Percentiles rank a stretch among this genome's conserved stretches.
These are phyloP conservation scores for Pestalotiopsis sp. DNA, from an alignment of 2,329 filamentous ascomycete genomes.

Conservation along the genomic window DNA sequence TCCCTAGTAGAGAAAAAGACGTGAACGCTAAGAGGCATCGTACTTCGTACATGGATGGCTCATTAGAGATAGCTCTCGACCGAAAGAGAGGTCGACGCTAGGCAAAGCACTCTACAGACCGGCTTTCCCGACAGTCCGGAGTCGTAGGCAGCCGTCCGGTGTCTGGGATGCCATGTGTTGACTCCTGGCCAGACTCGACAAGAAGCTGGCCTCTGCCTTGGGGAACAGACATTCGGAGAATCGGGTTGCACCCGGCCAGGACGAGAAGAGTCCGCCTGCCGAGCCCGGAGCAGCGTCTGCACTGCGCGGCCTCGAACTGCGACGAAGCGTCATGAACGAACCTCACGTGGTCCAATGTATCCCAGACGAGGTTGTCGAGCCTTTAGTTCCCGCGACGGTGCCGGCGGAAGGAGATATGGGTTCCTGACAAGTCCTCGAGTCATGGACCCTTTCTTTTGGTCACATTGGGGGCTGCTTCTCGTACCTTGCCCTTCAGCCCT, in stretches of 20 bases:
- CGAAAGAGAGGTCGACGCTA: neutral
- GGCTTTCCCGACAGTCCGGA: neutral
- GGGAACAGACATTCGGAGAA: neutral
- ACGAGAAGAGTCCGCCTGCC: neutral
- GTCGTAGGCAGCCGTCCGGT: neutral
- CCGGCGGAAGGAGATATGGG: neutral
- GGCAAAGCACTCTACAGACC: neutral
- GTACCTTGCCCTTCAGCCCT: neutral
- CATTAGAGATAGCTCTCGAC: neutral
- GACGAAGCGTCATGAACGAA: neutral
- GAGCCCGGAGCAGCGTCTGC: neutral
- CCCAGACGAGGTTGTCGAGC: neutral
- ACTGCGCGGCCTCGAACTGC: neutral
- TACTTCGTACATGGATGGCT: too few relatives aligned
- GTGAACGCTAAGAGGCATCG: neutral
- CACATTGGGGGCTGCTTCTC: neutral
- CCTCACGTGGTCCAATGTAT: neutral
- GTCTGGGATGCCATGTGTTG: neutral
- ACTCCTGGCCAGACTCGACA: neutral
- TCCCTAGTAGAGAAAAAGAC: neutral
- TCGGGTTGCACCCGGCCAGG: neutral
- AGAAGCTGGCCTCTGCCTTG: too few relatives aligned
- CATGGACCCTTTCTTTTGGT: neutral
- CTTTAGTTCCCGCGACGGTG: neutral
- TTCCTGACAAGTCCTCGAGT: neutral